Conservation (phyloP, 2,329 filamentous ascomycete genomes). For the Aspergillus bombycis region DNA sequence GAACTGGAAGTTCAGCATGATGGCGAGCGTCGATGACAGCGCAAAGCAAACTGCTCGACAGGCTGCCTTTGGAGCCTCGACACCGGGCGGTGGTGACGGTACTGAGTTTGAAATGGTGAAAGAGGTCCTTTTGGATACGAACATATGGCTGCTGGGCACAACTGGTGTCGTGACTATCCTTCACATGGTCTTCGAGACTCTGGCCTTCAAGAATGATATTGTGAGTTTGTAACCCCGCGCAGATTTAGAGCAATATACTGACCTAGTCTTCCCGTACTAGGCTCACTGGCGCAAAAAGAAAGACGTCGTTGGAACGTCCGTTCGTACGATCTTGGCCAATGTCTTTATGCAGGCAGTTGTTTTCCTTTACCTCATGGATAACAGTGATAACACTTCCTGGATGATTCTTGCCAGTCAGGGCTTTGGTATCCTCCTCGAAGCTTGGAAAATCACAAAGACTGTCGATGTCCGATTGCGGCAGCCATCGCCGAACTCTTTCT, state of each 20-base stretch:
- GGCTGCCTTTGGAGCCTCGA: conserved; percentile 71
- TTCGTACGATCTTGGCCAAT: conserved; percentile 93
- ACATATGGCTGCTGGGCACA: conserved; percentile 83
- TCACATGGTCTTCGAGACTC: conserved; percentile 92
- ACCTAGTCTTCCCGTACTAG: conserved; percentile 26
- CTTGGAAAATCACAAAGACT: conserved; percentile 96
- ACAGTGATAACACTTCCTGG: conserved; percentile 97
- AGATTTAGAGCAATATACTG: conserved; percentile 14
- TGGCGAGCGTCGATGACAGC: conserved; percentile 83
- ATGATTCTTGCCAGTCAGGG: conserved; percentile 97
- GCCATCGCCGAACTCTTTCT: conserved; percentile 66
- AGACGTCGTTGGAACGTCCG: conserved; percentile 94
- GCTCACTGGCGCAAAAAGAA: conserved; percentile 99
- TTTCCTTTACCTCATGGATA: conserved; percentile 95
- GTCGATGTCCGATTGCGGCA: conserved; percentile 83
- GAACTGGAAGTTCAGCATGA: conserved; percentile 86
- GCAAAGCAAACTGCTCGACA: conserved; percentile 80
- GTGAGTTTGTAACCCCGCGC: conserved; percentile 39
- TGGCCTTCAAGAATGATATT: conserved; percentile 97
- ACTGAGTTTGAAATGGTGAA: conserved; percentile 97
- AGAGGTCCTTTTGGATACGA: conserved; percentile 90
- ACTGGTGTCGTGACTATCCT: conserved; percentile 83
- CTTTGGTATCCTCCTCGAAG: conserved; percentile 75
- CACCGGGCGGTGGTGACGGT: conserved; percentile 81
- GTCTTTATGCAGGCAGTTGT: conserved; percentile 97